Evolutionary conservation across 805 yeast species (phyloP).

Genomic region (Helenozyma rhizophorensis): DNA sequence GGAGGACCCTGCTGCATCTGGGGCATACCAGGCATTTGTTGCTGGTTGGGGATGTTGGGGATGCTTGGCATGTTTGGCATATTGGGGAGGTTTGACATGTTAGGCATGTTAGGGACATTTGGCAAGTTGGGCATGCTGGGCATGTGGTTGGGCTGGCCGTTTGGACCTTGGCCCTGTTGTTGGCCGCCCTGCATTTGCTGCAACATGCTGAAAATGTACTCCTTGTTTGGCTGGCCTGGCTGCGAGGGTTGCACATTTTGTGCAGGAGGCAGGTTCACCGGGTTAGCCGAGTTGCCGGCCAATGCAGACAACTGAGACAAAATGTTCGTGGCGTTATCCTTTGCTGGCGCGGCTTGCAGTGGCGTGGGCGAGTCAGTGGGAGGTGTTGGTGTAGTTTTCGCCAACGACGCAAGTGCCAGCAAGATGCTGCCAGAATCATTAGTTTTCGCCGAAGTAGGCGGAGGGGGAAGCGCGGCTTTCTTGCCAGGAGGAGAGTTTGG

Average conservation of each 20-base stretch:
- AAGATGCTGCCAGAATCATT: constrained; percentile 59
- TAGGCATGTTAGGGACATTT: constrained; percentile 4
- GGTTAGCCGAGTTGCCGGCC: constrained; percentile 19
- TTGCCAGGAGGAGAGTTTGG: constrained; percentile 53
- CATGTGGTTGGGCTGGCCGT: not conserved
- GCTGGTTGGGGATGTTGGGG: constrained; percentile 9
- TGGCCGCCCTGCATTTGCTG: constrained; percentile 42
- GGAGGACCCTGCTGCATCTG: constrained; percentile 14
- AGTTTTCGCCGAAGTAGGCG: constrained; percentile 16
- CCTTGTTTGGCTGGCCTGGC: constrained; percentile 21
- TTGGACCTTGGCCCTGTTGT: too few species aligned
- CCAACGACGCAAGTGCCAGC: constrained; percentile 66
- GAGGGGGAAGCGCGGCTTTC: constrained; percentile 1
- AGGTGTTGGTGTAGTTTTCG: constrained; percentile 36
- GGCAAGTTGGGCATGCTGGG: not conserved
- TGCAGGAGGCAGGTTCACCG: constrained; percentile 11
- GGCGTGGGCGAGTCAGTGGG: too few species aligned
- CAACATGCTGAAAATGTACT: constrained; percentile 46
- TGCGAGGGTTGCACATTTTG: constrained; percentile 11
- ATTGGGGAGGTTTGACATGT: too few species aligned
- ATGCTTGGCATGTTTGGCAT: constrained; percentile 7
- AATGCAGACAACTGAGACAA: constrained; percentile 42
- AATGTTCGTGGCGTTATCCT: constrained; percentile 32
- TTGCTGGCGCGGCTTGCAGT: constrained; percentile 11
- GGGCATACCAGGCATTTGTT: not conserved